These are phyloP conservation scores for Sarcomyxa edulis DNA, from an alignment of 768 basidiomycete species.

Conservation along the genomic window DNA sequence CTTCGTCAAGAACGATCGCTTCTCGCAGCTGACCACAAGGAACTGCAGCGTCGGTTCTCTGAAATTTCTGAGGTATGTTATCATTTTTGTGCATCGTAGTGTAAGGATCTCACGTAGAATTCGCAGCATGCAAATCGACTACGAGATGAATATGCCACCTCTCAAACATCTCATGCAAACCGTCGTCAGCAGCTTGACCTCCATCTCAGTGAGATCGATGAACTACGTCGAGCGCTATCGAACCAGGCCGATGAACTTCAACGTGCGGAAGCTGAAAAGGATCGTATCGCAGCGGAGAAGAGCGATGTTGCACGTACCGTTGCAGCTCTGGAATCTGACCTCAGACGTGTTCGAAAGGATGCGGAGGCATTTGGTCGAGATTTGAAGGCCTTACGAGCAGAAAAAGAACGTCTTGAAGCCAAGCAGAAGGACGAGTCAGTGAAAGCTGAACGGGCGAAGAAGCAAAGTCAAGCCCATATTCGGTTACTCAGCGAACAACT, in stretches of 20 bases:
- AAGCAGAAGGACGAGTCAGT: conserved; percentile 50
- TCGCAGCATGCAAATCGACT: conserved; percentile 55
- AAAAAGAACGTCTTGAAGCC: conserved; percentile 60
- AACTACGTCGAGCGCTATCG: conserved; percentile 64
- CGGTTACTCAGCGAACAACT: conserved; percentile 63
- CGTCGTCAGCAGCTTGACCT: conserved; percentile 72
- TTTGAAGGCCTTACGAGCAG: conserved; percentile 56
- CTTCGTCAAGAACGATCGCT: conserved; percentile 73
- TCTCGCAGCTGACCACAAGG: conserved; percentile 65
- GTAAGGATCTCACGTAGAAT: neutral
- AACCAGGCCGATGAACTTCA: conserved; percentile 59
- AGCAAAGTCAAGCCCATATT: conserved; percentile 64
- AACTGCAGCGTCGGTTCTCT: conserved; percentile 61
- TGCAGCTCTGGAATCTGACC: conserved; percentile 64
- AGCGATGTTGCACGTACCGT: conserved; percentile 62
- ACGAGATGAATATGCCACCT: conserved; percentile 52
- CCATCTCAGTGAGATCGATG: conserved; percentile 67
- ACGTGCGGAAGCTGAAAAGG: conserved; percentile 57
- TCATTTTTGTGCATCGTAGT: neutral
- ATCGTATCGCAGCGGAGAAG: conserved; percentile 56
- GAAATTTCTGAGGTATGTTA: conserved; percentile 60
- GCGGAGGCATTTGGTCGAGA: conserved; percentile 78
- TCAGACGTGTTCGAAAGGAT: conserved; percentile 68
- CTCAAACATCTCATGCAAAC: conserved; percentile 64
- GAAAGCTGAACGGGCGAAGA: conserved; percentile 57